Base-by-base conservation (phyloP, 2,329 filamentous ascomycete genomes). In the Dactylellina sp. region DNA sequence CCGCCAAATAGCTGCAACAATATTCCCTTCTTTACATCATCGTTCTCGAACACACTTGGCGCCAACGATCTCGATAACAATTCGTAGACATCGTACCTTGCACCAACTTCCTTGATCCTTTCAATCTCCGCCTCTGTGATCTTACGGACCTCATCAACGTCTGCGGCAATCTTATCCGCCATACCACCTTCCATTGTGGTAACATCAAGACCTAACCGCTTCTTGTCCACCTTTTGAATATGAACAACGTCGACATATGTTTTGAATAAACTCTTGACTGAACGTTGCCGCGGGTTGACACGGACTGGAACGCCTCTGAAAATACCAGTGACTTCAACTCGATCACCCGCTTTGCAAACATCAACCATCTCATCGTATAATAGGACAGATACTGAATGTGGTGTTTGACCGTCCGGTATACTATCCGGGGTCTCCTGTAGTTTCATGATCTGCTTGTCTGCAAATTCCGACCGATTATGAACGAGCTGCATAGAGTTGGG, bases 361-460 rank as follows among this genome's bases (percentile, higher is more conserved):
- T 99, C 95, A 0, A 99, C 96, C 59, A 99, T 85, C 81, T 99
- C 95, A 79, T 98, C 94, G 81, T 99, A 98, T 11, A 93, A 92
- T 79, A 94, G 97, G 55, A 99, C 88, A 0, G 94, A 97, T 24
- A 99, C 95, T 0, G 94, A 97, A 82, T 99, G 95, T 12, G 95
- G 95, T 18, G 95, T 99, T 82, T 99, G 95, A 16, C 95, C 95
- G 77, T 97, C 91, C 53, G 95, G 95, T 16, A 99, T 91, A 39
- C 89, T 92, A 81, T 99, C 95, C 0, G 95, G 95, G 0, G 95
- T 99, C 82, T 99, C 95, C 82, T 99, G 95, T 42, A 99, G 85
- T 81, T 99, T 99, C 83, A 99, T 97, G 71, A 99, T 92, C 81
- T 99, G 95, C 84, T 99, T 99, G 81, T 99, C 95, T 63, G 93